Percentiles rank a stretch among this genome's conserved stretches.
These are phyloP conservation scores for Syzygium aqueum DNA, from an alignment of 345 rosid genomes.

Conservation along the genomic window DNA sequence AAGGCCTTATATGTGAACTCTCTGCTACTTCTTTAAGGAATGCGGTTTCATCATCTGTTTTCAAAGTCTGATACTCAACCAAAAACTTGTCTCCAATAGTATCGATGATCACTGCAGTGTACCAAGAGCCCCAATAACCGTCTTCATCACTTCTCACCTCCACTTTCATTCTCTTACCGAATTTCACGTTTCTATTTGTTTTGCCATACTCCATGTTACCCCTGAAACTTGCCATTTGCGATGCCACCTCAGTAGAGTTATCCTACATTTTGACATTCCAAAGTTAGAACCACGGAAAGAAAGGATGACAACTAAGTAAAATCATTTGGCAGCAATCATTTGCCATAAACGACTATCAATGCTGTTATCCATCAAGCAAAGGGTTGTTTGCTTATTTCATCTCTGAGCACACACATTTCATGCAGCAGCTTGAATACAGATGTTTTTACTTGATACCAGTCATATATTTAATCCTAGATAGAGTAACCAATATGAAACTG, in stretches of 20 bases:
- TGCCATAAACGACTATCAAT: not conserved
- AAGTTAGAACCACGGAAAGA: not conserved
- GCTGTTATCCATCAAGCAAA: not conserved
- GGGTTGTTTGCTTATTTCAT: not conserved
- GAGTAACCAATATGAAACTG: not conserved
- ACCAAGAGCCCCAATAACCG: constrained; percentile 29
- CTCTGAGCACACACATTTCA: not conserved
- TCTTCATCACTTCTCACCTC: constrained; percentile 28
- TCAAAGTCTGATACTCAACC: constrained; percentile 17
- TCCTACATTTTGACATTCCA: not conserved
- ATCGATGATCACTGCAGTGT: constrained; percentile 8
- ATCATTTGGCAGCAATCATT: not conserved
- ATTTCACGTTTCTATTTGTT: not conserved
- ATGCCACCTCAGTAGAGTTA: not conserved
- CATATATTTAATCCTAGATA: not conserved
- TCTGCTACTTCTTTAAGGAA: constrained; percentile 26
- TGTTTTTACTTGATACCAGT: not conserved
- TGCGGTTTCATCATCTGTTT: constrained; percentile 24
- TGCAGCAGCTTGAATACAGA: not conserved
- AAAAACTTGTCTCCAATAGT: constrained; percentile 3
- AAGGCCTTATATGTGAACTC: constrained; percentile 27
- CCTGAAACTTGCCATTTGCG: not conserved
- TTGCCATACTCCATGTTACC: not conserved
- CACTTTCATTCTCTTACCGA: constrained; percentile 16
- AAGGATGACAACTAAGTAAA: not conserved